Percentiles rank a stretch among this genome's conserved stretches.
phyloP scores from a whole-genome alignment of 495 filamentous ascomycete genomes.

The Aspergillus kassunensis region DNA sequence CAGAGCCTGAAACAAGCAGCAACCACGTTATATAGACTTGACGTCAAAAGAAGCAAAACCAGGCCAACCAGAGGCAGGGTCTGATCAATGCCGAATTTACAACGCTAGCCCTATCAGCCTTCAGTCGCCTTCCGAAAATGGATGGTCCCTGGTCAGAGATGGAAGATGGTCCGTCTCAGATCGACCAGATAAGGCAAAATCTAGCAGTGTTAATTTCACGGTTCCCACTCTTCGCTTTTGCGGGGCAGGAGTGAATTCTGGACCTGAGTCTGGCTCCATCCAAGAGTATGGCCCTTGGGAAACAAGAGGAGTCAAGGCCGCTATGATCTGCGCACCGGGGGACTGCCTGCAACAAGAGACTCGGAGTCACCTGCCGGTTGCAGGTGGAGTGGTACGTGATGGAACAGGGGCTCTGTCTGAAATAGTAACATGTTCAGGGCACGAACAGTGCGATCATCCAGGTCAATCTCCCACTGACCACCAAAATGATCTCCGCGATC shows the following conservation, averaged over 20 bases:
- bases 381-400: not conserved
- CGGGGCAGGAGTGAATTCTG: too few species aligned
- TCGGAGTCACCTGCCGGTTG: not conserved
- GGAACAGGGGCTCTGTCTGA: not conserved
- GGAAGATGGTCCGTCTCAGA: not conserved
- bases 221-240: not conserved
- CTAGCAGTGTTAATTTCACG: not conserved
- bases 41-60: slow-evolving; percentile 5
- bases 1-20: not conserved
- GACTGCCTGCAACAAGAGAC: not conserved
- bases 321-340: slow-evolving; percentile 7
- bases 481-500: slow-evolving; percentile 3
- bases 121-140: not conserved
- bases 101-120: not conserved
- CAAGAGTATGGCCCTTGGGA: too few species aligned
- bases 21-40: not conserved
- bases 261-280: too few species aligned
- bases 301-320: too few species aligned
- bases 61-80: not conserved
- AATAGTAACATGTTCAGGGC: too few species aligned
- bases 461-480: too few species aligned
- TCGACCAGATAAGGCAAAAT: slow-evolving; percentile 1
- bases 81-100: not conserved
- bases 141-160: not conserved
- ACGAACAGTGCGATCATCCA: too few species aligned